Evolutionary conservation across 2,329 filamentous ascomycete species (phyloP), one percentile per base, ranked within the genome.

Genomic region (Alternaria solani): DNA sequence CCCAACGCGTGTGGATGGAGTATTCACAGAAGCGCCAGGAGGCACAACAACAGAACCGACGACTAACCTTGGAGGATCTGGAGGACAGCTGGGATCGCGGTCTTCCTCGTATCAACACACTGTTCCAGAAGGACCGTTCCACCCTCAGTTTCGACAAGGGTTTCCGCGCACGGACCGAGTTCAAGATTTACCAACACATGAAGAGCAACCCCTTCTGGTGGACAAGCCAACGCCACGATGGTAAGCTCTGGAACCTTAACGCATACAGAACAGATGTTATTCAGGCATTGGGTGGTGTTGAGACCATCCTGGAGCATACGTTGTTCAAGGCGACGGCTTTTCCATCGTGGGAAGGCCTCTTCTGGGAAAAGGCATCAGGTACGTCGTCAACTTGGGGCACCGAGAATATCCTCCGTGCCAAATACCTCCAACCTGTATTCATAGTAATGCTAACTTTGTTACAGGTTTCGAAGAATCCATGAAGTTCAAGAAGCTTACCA

Each of bases 181-280:
- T 99, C 84, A 99, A 99, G 84, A 89, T 95, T 30, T 99, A 98
- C 76, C 94, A 98, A 78, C 85, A 98, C 62, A 98, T 99, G 94
- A 97, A 96, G 87, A 96, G 91, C 81, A 97, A 98, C 76, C 95
- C 95, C 0, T 98, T 98, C 85, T 97, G 94, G 93, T 99, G 95
- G 95, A 99, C 95, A 4, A 96, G 92, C 72, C 94, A 98, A 79
- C 86, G 95, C 39, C 96, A 99, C 73, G 95, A 99, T 72, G 95
- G 95, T 75, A 98, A 98, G 75, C 80, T 99, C 5, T 99, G 95
- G 95, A 97, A 97, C 66, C 79, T 99, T 55, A 98, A 98, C 67
- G 92, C 93, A 1, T 97, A 98, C 80, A 86, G 95, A 64, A 97
- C 95, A 7, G 95, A 99, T 81, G 93, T 97, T 9, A 99, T 99